phyloP scores from a whole-genome alignment of 1,284 basidiomycete genomes.

The Sanghuangporus weigelae region DNA sequence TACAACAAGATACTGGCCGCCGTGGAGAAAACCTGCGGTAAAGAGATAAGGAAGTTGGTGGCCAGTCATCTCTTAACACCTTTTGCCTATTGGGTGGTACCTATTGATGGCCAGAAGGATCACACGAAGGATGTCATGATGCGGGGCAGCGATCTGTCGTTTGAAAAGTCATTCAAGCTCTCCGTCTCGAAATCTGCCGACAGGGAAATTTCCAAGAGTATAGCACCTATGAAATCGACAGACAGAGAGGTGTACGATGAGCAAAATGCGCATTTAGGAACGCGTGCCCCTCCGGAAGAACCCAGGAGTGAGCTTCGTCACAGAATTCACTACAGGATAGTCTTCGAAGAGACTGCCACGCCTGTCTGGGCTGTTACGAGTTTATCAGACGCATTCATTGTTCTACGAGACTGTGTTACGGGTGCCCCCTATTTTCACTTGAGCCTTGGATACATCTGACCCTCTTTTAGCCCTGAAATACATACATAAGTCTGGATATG shows the following conservation, averaged over 20 bases:
- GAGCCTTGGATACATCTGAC: background rate
- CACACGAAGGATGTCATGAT: conserved; percentile 10
- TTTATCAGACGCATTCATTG: background rate
- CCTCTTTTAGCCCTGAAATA: background rate
- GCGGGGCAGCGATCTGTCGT: background rate
- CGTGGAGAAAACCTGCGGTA: background rate
- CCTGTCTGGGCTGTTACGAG: background rate
- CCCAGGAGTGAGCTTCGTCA: background rate
- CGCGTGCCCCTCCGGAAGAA: background rate
- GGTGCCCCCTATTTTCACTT: background rate
- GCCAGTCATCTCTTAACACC: background rate
- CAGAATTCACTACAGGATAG: conserved; percentile 1
- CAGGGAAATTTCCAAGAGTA: background rate
- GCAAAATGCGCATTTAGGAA: background rate
- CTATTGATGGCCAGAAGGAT: background rate
- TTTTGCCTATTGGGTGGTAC: background rate
- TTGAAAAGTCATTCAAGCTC: background rate
- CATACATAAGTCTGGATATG: background rate
- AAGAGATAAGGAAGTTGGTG: background rate
- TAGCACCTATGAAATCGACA: background rate
- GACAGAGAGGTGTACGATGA: background rate
- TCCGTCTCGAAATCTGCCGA: background rate
- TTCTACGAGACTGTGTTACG: background rate
- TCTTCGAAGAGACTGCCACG: background rate
- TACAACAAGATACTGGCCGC: background rate